These are phyloP conservation scores for Aspergillus quadrilineatus DNA, from an alignment of 2,329 filamentous ascomycete species.

Conservation along the genomic window DNA sequence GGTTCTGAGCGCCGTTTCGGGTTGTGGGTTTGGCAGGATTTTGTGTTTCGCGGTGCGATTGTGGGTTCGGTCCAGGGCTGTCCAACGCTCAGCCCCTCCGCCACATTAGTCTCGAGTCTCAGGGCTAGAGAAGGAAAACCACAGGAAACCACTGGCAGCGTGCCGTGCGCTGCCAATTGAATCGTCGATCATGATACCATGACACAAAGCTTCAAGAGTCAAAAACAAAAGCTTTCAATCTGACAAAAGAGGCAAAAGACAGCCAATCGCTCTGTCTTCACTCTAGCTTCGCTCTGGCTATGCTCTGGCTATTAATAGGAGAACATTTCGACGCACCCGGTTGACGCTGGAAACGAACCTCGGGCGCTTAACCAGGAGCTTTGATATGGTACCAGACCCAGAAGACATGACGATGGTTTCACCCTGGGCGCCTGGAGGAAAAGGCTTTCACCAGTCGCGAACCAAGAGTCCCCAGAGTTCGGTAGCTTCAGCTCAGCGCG, in stretches of 20 bases:
- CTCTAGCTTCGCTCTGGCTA: too few species aligned
- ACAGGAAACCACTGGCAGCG: neutral
- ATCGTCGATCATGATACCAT: neutral
- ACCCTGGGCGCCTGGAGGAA: neutral
- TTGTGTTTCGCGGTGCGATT: neutral
- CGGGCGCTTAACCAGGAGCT: conserved; percentile 17
- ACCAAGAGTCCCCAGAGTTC: neutral
- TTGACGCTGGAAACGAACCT: neutral
- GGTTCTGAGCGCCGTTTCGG: neutral
- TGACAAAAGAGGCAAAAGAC: neutral
- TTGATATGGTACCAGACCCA: conserved; percentile 22
- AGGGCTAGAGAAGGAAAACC: neutral
- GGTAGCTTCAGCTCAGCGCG: neutral
- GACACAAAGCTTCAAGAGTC: neutral
- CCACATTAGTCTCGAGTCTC: neutral
- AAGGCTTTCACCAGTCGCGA: neutral
- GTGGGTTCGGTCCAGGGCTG: neutral
- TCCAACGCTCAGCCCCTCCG: neutral
- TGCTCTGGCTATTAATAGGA: neutral
- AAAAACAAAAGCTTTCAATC: neutral
- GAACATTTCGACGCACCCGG: neutral
- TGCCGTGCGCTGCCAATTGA: neutral
- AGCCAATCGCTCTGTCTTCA: neutral
- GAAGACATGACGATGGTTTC: neutral
- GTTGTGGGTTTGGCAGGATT: conserved; percentile 4